Conservation (phyloP, 768 basidiomycete genomes). For the Auricularia heimuer region DNA sequence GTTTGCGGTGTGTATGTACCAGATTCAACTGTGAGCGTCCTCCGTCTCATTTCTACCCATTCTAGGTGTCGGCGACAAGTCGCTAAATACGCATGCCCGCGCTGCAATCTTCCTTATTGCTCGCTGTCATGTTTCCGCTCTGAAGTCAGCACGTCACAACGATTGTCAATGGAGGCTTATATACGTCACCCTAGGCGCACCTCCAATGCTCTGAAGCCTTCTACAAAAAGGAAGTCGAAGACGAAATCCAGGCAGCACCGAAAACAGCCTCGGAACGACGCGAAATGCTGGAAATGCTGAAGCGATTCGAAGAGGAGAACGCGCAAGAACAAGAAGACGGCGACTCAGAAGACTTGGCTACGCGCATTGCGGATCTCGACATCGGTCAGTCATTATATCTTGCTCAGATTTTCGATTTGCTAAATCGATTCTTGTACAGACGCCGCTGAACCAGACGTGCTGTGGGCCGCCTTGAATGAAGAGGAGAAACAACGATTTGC, state of each 20-base stretch:
- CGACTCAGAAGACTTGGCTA: constrained; percentile 35
- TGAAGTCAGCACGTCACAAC: constrained; percentile 32
- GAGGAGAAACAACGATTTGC: constrained; percentile 53
- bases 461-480: constrained; percentile 55
- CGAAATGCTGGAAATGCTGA: constrained; percentile 61
- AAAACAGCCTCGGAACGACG: constrained; percentile 47
- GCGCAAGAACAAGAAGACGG: constrained; percentile 28
- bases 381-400: constrained; percentile 37
- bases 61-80: constrained; percentile 64
- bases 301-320: constrained; percentile 59
- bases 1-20: too few relatives aligned
- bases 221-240: constrained; percentile 65
- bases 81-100: constrained; percentile 72
- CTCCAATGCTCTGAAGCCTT: constrained; percentile 72
- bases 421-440: constrained; percentile 27
- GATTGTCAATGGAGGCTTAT: neutral
- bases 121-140: constrained; percentile 72
- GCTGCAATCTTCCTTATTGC: constrained; percentile 75
- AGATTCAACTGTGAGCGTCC: too few relatives aligned
- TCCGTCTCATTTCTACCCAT: too few relatives aligned
- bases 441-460: constrained; percentile 39
- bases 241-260: constrained; percentile 46
- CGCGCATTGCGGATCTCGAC: constrained; percentile 47
- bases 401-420: neutral
- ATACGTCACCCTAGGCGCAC: constrained; percentile 37